A percentile compares a stretch with the other conserved stretches of the same genome.
Conservation (phyloP, 768 basidiomycete species). For the Amanita exitialis region DNA sequence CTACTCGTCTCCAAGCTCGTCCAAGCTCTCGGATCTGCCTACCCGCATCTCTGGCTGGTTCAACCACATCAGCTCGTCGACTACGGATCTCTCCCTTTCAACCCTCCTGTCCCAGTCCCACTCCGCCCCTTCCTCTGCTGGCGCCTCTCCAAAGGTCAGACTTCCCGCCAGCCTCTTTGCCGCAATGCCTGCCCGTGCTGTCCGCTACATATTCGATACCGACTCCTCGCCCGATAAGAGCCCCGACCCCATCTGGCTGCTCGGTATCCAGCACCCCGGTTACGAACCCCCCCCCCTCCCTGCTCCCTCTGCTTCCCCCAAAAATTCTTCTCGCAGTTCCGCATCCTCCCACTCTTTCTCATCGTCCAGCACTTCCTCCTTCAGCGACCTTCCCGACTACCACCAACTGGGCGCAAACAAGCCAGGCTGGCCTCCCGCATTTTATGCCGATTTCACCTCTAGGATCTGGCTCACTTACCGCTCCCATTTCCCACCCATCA, state of each 20-base stretch:
- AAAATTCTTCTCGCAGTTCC: slow-evolving; percentile 22
- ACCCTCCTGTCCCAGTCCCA: slow-evolving; percentile 38
- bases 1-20: slow-evolving; percentile 38
- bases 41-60: slow-evolving; percentile 76
- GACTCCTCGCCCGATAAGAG: slow-evolving; percentile 83
- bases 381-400: slow-evolving; percentile 1
- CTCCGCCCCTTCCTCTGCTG: slow-evolving; percentile 11
- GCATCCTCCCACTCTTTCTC: no score
- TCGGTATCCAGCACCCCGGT: slow-evolving; percentile 76
- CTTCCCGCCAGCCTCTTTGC: slow-evolving; percentile 41
- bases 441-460: slow-evolving; percentile 85
- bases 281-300: slow-evolving; percentile 36
- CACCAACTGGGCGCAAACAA: slow-evolving; percentile 13
- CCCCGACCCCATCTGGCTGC: slow-evolving; percentile 77
- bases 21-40: slow-evolving; percentile 58
- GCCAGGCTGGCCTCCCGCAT: slow-evolving; percentile 68
- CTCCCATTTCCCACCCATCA: slow-evolving; percentile 75
- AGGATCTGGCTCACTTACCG: slow-evolving; percentile 91
- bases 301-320: not conserved
- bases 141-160: slow-evolving; percentile 17
- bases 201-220: slow-evolving; percentile 84
- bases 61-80: slow-evolving; percentile 63
- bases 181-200: slow-evolving; percentile 70
- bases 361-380: slow-evolving; percentile 8
- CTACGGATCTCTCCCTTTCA: slow-evolving; percentile 64